Evolutionary conservation across 192 early-diverging fungal genomes (phyloP).

Genomic region (Linnemannia schmuckeri): DNA sequence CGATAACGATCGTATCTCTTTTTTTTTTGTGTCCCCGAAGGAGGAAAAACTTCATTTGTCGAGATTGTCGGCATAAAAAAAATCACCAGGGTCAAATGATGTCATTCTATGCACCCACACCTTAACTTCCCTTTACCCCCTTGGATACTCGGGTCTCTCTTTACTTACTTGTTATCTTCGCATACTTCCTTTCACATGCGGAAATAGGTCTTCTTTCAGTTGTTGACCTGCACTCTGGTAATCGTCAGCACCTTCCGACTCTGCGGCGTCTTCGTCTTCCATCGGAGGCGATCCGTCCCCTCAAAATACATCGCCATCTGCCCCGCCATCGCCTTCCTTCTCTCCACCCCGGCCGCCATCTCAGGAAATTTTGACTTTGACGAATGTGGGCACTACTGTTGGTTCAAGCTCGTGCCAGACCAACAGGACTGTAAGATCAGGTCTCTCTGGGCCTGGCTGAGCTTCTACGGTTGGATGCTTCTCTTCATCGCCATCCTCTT

Average conservation of each 20-base stretch:
- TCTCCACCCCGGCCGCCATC: constrained; percentile 29
- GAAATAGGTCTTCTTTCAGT: constrained; percentile 40
- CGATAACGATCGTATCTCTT: background rate
- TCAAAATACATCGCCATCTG: constrained; percentile 33
- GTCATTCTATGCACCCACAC: background rate
- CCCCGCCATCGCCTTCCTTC: constrained; percentile 30
- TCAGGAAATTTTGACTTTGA: constrained; percentile 34
- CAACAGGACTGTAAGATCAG: constrained; percentile 21
- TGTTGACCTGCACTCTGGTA: constrained; percentile 39
- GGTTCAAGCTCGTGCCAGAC: constrained; percentile 25
- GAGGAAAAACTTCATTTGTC: background rate
- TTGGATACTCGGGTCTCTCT: background rate
- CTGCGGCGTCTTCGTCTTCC: constrained; percentile 47
- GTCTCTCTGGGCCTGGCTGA: constrained; percentile 39
- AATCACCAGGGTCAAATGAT: background rate
- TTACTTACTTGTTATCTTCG: background rate
- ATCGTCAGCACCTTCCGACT: constrained; percentile 48
- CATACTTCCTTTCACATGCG: background rate
- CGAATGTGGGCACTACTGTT: constrained; percentile 45
- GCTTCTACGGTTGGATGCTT: constrained; percentile 49
- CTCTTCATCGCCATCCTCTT: constrained; percentile 35
- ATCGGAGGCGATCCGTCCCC: constrained; percentile 23
- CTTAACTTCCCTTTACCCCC: too few species aligned
- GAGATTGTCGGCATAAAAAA: background rate
- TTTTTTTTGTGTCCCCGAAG: background rate